Evolutionary conservation across 176 grass and related monocot species (phyloP), one percentile per base, ranked within the genome.

Genomic region (Paspalum notatum): DNA sequence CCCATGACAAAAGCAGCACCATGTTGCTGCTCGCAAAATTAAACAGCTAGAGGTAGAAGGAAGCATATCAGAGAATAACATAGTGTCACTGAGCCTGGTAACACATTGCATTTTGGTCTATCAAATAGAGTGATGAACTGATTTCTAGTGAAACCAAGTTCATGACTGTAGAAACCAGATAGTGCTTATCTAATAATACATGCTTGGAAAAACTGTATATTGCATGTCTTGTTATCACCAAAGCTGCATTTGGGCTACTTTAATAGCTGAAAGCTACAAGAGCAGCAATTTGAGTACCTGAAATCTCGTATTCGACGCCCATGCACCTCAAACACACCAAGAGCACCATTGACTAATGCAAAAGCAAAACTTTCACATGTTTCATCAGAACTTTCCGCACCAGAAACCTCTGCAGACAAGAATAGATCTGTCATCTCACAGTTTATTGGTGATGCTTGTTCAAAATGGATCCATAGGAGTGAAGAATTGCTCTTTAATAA

Each of bases 271-370:
- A 65, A 84, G 45, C 56, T 78, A 74, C 62, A 66, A 66, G 47
- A 32, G 10, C 32, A 68, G 77, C 45, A 83, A 81, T 61, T 82
- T 12, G 13, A 64, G 70, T 91, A 98, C 92, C 92, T 98, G 87
- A 98, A 98, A 85, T 95, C 96, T 82, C 90, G 80, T 89, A 95
- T 98, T 76, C 90, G 91, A 45, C 92, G 96, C 41, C 92, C 96
- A 76, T 98, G 92, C 63, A 98, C 96, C 93, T 98, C 96, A 90
- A 98, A 98, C 63, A 98, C 92, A 60, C 96, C 96, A 91, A 98
- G 92, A 77, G 96, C 96, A 81, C 96, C 96, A 86, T 98, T 95
- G 71, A 95, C 92, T 89, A 98, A 87, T 48, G 96, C 92, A 91
- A 98, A 98, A 79, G 92, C 88, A 95, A 98, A 98, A 90, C 90